Percentiles rank a stretch among this genome's conserved stretches.
These are phyloP conservation scores for Lumnitzera racemosa DNA, from an alignment of 345 rosid genomes.

Conservation along the genomic window DNA sequence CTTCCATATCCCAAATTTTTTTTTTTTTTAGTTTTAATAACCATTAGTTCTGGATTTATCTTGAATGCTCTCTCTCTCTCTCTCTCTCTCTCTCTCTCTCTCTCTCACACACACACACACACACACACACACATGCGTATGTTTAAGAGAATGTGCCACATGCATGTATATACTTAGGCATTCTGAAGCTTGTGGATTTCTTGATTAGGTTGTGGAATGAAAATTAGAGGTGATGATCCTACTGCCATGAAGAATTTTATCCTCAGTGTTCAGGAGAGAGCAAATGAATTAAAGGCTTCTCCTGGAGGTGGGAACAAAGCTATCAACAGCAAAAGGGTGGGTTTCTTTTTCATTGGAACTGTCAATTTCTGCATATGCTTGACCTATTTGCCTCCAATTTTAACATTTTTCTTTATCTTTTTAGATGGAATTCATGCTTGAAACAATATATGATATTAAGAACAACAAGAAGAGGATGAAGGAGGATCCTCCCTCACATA, in stretches of 20 bases:
- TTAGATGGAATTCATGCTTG: conserved; percentile 97
- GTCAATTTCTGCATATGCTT: neutral
- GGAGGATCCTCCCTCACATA: conserved; percentile 61
- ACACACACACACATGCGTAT: too few species aligned
- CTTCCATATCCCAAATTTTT: too few species aligned
- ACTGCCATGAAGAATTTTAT: conserved; percentile 77
- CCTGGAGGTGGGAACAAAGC: conserved; percentile 30
- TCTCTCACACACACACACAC: too few species aligned
- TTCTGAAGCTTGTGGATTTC: neutral
- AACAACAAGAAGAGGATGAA: conserved; percentile 74
- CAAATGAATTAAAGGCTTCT: conserved; percentile 57
- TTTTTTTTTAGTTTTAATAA: too few species aligned
- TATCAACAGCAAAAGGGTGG: conserved; percentile 52
- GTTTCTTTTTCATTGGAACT: conserved; percentile 7
- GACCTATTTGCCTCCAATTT: neutral
- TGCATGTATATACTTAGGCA: neutral
- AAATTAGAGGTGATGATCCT: conserved; percentile 87
- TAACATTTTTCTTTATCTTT: conserved; percentile 9
- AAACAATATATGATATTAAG: conserved; percentile 81
- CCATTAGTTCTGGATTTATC: too few species aligned
- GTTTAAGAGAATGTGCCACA: neutral
- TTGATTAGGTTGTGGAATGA: conserved; percentile 85
- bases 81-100: too few species aligned
- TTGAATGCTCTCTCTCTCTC: neutral
- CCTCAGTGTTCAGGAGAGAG: conserved; percentile 64